These are phyloP conservation scores for Pyrenochaeta sp. DNA, from an alignment of 2,329 filamentous ascomycete genomes.

Conservation along the genomic window DNA sequence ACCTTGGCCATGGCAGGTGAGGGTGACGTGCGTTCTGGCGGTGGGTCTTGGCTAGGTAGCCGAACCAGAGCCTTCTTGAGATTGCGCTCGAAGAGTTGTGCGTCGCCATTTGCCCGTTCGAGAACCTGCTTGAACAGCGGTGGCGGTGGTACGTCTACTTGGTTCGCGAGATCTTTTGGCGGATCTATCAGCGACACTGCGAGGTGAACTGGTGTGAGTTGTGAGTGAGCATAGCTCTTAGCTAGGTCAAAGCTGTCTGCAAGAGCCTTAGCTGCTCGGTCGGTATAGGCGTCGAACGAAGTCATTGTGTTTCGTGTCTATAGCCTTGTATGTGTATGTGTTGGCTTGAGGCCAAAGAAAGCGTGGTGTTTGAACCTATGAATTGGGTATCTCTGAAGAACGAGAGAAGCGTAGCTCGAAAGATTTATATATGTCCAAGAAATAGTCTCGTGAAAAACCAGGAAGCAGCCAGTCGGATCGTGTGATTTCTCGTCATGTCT, in stretches of 20 bases:
- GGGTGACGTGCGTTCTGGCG: conserved; percentile 85
- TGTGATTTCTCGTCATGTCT: conserved; percentile 33
- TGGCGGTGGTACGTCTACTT: conserved; percentile 65
- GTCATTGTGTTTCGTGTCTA: conserved; percentile 64
- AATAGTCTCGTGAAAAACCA: conserved; percentile 18
- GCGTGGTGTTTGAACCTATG: conserved; percentile 18
- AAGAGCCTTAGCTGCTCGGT: conserved; percentile 88
- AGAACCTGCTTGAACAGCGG: conserved; percentile 96
- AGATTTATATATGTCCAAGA: conserved; percentile 34
- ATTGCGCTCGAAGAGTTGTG: conserved; percentile 84
- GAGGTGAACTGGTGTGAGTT: conserved; percentile 89
- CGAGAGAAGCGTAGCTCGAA: conserved; percentile 11
- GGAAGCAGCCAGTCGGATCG: conserved; percentile 36
- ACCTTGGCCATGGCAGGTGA: conserved; percentile 84
- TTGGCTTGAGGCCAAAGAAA: conserved; percentile 24
- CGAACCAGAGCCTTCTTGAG: conserved; percentile 93
- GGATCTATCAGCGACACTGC: conserved; percentile 83
- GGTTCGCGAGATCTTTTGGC: conserved; percentile 75
- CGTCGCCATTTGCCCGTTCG: conserved; percentile 91
- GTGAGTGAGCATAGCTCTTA: conserved; percentile 88
- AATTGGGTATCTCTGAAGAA: conserved; percentile 23
- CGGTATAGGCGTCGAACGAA: conserved; percentile 89
- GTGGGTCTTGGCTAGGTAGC: conserved; percentile 91
- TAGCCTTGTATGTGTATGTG: conserved; percentile 19
- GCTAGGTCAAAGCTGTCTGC: conserved; percentile 88